Percentiles rank a stretch among this genome's conserved stretches.
These are phyloP conservation scores for Bipolaris victoriae DNA, from an alignment of 2,329 filamentous ascomycete genomes.

Conservation along the genomic window DNA sequence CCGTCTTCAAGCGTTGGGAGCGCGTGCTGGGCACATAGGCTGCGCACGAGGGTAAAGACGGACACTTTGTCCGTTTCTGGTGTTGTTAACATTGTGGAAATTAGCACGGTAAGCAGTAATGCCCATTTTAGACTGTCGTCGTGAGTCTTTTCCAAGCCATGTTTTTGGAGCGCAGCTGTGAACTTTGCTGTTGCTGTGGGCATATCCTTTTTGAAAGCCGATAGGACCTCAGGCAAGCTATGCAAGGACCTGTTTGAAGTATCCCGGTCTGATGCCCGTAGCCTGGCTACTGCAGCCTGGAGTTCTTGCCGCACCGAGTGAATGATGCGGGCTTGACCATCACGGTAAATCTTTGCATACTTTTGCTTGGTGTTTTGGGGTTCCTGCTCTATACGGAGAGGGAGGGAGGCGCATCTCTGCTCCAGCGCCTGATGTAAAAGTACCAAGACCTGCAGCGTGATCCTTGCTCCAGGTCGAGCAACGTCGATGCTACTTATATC, in stretches of 20 bases:
- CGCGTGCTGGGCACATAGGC: conserved; percentile 19
- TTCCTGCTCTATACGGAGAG: conserved; percentile 6
- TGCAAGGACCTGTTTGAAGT: conserved; percentile 20
- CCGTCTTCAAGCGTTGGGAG: conserved; percentile 32
- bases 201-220: conserved; percentile 18
- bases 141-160: conserved; percentile 14
- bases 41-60: conserved; percentile 11
- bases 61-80: conserved; percentile 1
- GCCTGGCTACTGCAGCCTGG: conserved; percentile 16
- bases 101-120: conserved; percentile 28
- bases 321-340: conserved; percentile 47
- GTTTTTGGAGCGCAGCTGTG: conserved; percentile 17
- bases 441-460: conserved; percentile 33
- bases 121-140: conserved; percentile 31
- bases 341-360: conserved; percentile 52
- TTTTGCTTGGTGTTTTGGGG: conserved; percentile 48
- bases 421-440: conserved; percentile 34
- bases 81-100: conserved; percentile 21
- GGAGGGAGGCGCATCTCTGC: conserved; percentile 28
- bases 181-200: conserved; percentile 17
- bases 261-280: conserved; percentile 7
- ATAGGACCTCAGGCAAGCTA: conserved; percentile 20
- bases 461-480: conserved; percentile 21
- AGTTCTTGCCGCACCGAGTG: conserved; percentile 34
- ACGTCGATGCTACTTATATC: conserved; percentile 18